Evolutionary conservation across 164 flowering plant species (phyloP).

Genomic region (Protea cynaroides): DNA sequence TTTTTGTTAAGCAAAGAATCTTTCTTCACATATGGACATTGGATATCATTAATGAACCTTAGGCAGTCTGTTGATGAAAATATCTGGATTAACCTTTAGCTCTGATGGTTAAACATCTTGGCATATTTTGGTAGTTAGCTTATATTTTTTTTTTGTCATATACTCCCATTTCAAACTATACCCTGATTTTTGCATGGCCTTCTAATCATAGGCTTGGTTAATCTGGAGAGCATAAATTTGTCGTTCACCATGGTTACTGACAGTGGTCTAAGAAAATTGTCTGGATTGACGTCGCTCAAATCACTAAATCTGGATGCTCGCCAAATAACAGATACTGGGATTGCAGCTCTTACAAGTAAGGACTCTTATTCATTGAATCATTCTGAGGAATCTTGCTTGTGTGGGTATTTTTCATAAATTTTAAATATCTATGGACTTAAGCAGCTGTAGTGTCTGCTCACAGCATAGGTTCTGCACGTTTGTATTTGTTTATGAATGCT

Average conservation of each 20-base stretch:
- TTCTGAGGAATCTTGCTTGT: background rate
- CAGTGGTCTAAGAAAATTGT: constrained; percentile 60
- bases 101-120: too few species aligned
- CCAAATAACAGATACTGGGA: constrained; percentile 83
- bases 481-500: background rate
- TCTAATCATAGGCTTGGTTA: constrained; percentile 49
- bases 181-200: background rate
- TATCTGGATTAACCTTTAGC: too few species aligned
- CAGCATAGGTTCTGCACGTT: too few species aligned
- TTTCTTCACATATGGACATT: too few species aligned
- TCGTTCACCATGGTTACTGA: constrained; percentile 83
- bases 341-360: constrained; percentile 75
- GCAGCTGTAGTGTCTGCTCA: background rate
- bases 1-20: too few species aligned
- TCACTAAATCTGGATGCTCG: constrained; percentile 89
- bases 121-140: too few species aligned
- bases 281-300: constrained; percentile 72
- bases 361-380: background rate
- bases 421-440: background rate
- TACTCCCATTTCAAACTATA: background rate
- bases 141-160: background rate
- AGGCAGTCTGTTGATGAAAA: too few species aligned
- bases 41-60: too few species aligned
- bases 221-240: constrained; percentile 72
- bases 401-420: background rate